Evolutionary conservation across 2,329 filamentous ascomycete genomes (phyloP), one percentile per base, ranked within the genome.

Genomic region (Colletotrichum aenigma): DNA sequence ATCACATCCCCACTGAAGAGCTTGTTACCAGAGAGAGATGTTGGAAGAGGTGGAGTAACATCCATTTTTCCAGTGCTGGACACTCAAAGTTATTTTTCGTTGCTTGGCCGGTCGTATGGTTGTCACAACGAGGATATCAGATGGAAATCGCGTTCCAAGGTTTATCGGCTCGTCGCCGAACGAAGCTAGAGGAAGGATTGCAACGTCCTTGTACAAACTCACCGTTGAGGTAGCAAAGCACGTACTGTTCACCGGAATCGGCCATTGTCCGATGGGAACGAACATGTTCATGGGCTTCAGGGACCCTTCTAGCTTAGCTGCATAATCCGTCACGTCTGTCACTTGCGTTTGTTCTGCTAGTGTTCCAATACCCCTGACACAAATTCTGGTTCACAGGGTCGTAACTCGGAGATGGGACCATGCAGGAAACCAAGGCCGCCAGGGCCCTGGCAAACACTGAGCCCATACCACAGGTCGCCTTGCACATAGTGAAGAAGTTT

Each of bases 361-460:
- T 34, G 43, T 52, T 28, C 34, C 18, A 18, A 43, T 21, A n/a
- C 66, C 43, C 71, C 26, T 21, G 34, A 70, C 58, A 52, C 66
- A 43, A 13, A 32, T 9, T 36, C 65, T 60, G 66, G 32, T 65
- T 70, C 60, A 28, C 24, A 34, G n/a, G 36, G 66, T 74, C 32
- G 61, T 43, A 70, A 24, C 60, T 74, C 58, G 67, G 66, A 74
- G 43, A 70, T 70, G 48, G 66, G 34, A 13, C 28, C 60, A 74
- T 70, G 66, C 60, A 36, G n/a, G 21, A n/a, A 67, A 7, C 26
- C 43, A 55, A 52, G 7, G n/a, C 15, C n/a, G 32, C 61, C 61
- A 48, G 66, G 48, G 48, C 60, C 48, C 58, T 70, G 34, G 66
- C 21, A 38, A 67, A 32, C 30, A 32, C 30, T 13, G 60, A 64